phyloP scores from a whole-genome alignment of 495 filamentous ascomycete genomes.

The Coniosporium apollinis region DNA sequence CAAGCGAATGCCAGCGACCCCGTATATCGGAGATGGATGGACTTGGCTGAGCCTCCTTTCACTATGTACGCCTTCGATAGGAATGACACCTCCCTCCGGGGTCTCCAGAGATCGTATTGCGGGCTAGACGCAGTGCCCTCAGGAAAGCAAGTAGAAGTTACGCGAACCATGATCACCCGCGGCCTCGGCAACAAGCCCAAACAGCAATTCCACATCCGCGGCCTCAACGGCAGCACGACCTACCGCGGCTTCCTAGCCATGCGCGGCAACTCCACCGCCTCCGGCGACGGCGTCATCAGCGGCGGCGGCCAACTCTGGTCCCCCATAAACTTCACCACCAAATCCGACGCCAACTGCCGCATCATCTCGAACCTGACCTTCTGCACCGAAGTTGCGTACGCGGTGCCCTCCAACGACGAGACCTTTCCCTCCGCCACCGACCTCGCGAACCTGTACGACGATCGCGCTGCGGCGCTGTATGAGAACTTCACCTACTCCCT shows the following conservation, averaged over 20 bases:
- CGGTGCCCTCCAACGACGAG: constrained; percentile 62
- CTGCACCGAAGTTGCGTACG: constrained; percentile 74
- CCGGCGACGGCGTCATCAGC: constrained; percentile 34
- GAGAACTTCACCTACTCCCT: constrained; percentile 65
- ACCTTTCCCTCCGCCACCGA: constrained; percentile 7
- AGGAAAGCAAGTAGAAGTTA: constrained; percentile 35
- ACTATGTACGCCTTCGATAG: constrained; percentile 61
- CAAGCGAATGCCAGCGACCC: constrained; percentile 23
- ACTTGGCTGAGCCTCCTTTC: constrained; percentile 41
- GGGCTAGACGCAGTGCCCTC: constrained; percentile 29
- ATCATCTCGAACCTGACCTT: constrained; percentile 70
- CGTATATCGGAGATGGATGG: constrained; percentile 38
- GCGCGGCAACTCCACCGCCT: constrained; percentile 34
- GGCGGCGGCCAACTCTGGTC: constrained; percentile 59
- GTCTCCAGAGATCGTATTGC: constrained; percentile 37
- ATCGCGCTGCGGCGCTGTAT: constrained; percentile 16
- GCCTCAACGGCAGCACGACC: constrained; percentile 47
- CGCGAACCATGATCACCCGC: constrained; percentile 52
- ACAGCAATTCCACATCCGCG: constrained; percentile 70
- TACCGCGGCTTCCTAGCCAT: constrained; percentile 60
- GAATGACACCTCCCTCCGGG: constrained; percentile 40
- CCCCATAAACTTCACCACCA: constrained; percentile 53
- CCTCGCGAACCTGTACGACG: constrained; percentile 30
- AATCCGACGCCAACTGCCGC: constrained; percentile 60
- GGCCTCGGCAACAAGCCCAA: constrained; percentile 47